phyloP scores from a whole-genome alignment of 139 green algal genomes.

The Asterochloris erici region DNA sequence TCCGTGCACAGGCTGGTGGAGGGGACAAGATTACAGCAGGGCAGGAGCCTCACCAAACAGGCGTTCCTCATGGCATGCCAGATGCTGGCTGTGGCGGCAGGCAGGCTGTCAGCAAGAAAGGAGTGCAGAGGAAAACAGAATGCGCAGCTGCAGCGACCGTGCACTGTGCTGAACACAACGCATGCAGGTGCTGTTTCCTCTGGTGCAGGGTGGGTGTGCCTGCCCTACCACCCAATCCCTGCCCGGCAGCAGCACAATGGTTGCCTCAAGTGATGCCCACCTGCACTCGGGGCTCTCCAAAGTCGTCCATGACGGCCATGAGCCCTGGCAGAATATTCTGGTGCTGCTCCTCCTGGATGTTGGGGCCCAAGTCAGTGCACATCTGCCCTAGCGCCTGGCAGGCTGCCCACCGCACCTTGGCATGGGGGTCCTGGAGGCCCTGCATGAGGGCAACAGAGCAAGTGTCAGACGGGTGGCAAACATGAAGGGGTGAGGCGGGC shows the following conservation, averaged over 20 bases:
- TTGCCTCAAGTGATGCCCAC: not conserved
- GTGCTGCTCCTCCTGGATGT: slow-evolving; percentile 81
- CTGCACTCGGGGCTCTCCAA: slow-evolving; percentile 76
- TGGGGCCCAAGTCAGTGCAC: slow-evolving; percentile 95
- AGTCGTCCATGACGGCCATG: slow-evolving; percentile 87
- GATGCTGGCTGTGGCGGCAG: too few species aligned
- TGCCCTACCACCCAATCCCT: not conserved
- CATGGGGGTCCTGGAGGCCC: slow-evolving; percentile 65
- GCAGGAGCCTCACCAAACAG: too few species aligned
- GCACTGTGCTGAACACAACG: too few species aligned
- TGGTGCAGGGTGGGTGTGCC: too few species aligned
- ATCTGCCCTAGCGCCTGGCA: slow-evolving; percentile 98
- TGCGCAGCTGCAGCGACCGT: too few species aligned
- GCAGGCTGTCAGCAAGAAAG: too few species aligned
- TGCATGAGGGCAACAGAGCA: slow-evolving; percentile 5
- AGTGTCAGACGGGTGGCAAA: too few species aligned
- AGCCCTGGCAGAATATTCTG: slow-evolving; percentile 60
- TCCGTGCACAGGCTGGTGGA: not conserved
- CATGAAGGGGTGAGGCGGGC: too few species aligned
- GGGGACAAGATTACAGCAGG: too few species aligned
- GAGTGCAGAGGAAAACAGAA: too few species aligned
- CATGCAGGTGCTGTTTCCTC: too few species aligned
- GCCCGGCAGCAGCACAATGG: slow-evolving; percentile 27
- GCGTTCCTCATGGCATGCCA: too few species aligned
- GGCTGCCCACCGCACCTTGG: slow-evolving; percentile 91